Evolutionary conservation across 805 yeast species (phyloP), one percentile per base, ranked within the genome.

Genomic region (Candida fluviatilis): DNA sequence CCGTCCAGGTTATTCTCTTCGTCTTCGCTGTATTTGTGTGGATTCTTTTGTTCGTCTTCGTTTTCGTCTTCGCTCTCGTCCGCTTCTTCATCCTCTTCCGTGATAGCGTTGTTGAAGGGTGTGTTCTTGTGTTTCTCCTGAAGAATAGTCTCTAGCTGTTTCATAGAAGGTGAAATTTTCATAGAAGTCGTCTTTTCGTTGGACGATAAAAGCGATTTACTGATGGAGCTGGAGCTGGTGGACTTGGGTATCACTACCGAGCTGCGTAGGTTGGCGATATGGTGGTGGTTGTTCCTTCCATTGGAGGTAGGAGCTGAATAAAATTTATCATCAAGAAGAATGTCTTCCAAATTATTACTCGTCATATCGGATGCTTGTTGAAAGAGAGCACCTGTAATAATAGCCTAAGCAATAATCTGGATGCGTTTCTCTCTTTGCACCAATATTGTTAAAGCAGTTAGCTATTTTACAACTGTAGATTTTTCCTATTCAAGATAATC

Each of bases 131-230:
- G 38, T 36, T 47, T 54, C 36, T 54, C 58, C 24, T 49, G 48
- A 24, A 67, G 52, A 15, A 61, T 62, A 32, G 42, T 46, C 43
- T 67, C 73, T 40, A 68, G 53, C 11, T 71, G 71, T 44, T 62
- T 60, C 52, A 68, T 61, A 5, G 69, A 62, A 4, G 72, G 74
- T 21, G 71, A 63, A 19, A 50, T 50, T 39, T 57, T 58, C 66
- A 67, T 66, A 44, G 58, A 52, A 25, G 50, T 44, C 8, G 71
- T 56, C 26, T 19, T 21, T 21, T 32, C 40, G 21, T 21, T 18
- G 16, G 26, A 18, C 13, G 32, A n/a, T 4, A 29, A 12, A 13
- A 50, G 35, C 29, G 49, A 43, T 3, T 51, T 54, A 32, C 44
- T 44, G 34, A 57, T 43, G 36, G 60, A 57, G 19, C 47, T 49